Evolutionary conservation across 495 filamentous ascomycete species (phyloP).

Genomic region (Tuber calosporum): DNA sequence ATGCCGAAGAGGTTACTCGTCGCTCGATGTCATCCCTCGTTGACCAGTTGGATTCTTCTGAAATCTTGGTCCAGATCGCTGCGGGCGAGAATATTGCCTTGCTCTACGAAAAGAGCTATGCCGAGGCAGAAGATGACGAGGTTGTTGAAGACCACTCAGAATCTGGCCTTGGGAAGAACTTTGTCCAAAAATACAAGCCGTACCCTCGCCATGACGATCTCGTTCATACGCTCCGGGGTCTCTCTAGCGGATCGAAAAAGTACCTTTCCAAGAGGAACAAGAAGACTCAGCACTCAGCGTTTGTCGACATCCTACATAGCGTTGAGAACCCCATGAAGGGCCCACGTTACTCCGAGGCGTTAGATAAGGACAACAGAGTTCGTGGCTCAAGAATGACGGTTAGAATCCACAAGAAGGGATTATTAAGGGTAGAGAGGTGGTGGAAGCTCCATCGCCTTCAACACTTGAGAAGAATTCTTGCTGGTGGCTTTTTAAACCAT

Average conservation of each 20-base stretch:
- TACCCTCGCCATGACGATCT: conserved; percentile 44
- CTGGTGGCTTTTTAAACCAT: conserved; percentile 73
- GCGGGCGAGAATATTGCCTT: conserved; percentile 87
- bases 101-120: conserved; percentile 75
- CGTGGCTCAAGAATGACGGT: conserved; percentile 75
- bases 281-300: conserved; percentile 67
- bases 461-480: conserved; percentile 65
- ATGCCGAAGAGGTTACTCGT: conserved; percentile 66
- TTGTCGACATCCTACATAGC: conserved; percentile 74
- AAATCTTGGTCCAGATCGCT: conserved; percentile 70
- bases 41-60: conserved; percentile 76
- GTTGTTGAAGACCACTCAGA: conserved; percentile 48
- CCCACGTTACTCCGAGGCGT: conserved; percentile 63
- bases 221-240: conserved; percentile 44
- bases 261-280: conserved; percentile 70
- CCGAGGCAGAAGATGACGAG: conserved; percentile 52
- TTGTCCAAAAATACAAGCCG: conserved; percentile 44
- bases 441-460: conserved; percentile 76
- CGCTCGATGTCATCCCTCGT: conserved; percentile 75
- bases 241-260: conserved; percentile 57
- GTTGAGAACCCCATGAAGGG: conserved; percentile 70
- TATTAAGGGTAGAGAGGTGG: conserved; percentile 81
- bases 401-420: conserved; percentile 61
- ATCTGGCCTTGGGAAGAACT: conserved; percentile 41
- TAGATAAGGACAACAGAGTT: conserved; percentile 62